Evolutionary conservation across 768 basidiomycete species (phyloP).

Genomic region (Mrakia hoshinonis): DNA sequence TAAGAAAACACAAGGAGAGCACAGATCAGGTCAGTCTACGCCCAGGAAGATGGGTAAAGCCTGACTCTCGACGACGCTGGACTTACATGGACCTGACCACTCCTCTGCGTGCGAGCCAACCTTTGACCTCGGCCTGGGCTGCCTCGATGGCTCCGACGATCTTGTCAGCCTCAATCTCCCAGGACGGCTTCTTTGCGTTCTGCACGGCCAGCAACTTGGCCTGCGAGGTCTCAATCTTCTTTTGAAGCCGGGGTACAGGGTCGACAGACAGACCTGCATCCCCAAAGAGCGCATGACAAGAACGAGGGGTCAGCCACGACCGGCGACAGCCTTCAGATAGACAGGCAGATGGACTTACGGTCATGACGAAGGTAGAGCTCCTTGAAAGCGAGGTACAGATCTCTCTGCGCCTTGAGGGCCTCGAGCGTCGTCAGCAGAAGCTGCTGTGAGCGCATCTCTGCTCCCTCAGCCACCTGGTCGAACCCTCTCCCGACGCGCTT

Average conservation of each 20-base stretch:
- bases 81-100: constrained; percentile 79
- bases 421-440: constrained; percentile 31
- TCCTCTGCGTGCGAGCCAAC: constrained; percentile 65
- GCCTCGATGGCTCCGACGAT: constrained; percentile 64
- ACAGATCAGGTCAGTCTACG: no score
- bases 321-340: not conserved
- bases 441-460: constrained; percentile 33
- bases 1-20: no score
- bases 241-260: constrained; percentile 76
- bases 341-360: constrained; percentile 40
- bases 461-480: constrained; percentile 36
- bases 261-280: constrained; percentile 59
- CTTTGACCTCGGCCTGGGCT: constrained; percentile 71
- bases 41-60: no score
- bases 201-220: constrained; percentile 53
- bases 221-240: constrained; percentile 67
- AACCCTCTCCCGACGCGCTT: constrained; percentile 42
- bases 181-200: constrained; percentile 61
- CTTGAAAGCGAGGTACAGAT: constrained; percentile 75
- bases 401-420: constrained; percentile 58
- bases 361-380: constrained; percentile 82
- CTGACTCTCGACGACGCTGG: no score
- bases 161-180: constrained; percentile 78
- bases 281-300: not conserved
- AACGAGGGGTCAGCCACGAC: not conserved